Conservation (phyloP, 1,139 yeast species). For the Suhomyces bolitotheri region DNA sequence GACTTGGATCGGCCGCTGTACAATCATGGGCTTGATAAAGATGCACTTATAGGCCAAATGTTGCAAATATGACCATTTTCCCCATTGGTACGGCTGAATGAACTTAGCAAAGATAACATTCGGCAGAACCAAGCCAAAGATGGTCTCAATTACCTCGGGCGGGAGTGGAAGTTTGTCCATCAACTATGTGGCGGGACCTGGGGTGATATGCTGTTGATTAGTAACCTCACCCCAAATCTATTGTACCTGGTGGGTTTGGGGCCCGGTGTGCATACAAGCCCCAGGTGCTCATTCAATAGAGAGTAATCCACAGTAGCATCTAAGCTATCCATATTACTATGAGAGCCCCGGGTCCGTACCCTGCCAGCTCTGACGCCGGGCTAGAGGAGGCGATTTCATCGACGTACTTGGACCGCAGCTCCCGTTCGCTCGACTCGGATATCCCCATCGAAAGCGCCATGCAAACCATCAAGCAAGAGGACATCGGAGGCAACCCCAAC, state of each 20-base stretch:
- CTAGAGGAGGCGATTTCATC: constrained; percentile 5
- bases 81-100: constrained; percentile 12
- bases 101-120: constrained; percentile 18
- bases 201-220: no score
- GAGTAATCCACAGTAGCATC: not conserved
- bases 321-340: no score
- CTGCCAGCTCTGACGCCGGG: constrained; percentile 2
- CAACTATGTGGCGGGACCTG: no score
- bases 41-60: constrained; percentile 8
- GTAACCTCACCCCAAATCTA: no score
- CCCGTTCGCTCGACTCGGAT: not conserved
- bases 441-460: not conserved
- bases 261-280: no score
- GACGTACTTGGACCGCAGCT: not conserved
- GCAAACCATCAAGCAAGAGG: not conserved
- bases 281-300: not conserved
- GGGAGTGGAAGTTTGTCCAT: constrained; percentile 9
- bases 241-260: no score
- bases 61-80: constrained; percentile 8
- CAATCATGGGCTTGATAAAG: constrained; percentile 9
- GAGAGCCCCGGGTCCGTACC: not conserved
- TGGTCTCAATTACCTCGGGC: constrained; percentile 16
- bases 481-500: not conserved
- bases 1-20: constrained; percentile 2
- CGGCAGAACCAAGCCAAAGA: constrained; percentile 15